phyloP scores from a whole-genome alignment of 2,329 filamentous ascomycete genomes.

The Acephala macrosclerotiorum region DNA sequence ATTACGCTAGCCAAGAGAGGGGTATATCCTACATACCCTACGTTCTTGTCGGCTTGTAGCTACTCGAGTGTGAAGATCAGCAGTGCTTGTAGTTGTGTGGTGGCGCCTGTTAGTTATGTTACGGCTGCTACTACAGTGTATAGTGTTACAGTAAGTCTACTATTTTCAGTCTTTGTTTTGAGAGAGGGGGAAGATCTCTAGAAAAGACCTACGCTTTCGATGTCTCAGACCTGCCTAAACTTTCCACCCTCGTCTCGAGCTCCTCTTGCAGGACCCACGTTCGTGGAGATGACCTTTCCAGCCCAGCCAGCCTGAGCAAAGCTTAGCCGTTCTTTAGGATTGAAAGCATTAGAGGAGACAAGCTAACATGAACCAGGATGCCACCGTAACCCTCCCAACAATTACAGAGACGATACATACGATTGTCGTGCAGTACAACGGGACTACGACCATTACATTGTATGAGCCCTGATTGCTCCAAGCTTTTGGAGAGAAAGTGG shows the following conservation, averaged over 20 bases:
- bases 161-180: too few species aligned
- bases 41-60: not conserved
- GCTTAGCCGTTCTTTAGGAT: too few species aligned
- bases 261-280: too few species aligned
- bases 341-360: not conserved
- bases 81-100: constrained; percentile 6
- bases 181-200: too few species aligned
- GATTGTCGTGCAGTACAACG: not conserved
- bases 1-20: too few species aligned
- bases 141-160: not conserved
- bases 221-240: not conserved
- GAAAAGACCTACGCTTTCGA: too few species aligned
- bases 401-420: not conserved
- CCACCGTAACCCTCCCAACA: not conserved
- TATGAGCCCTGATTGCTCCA: not conserved
- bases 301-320: too few species aligned
- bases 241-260: not conserved
- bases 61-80: not conserved
- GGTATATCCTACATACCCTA: not conserved
- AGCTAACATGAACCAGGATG: not conserved
- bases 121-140: not conserved
- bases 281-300: too few species aligned
- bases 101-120: not conserved
- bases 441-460: not conserved
- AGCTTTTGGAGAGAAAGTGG: too few species aligned